Base-by-base conservation (phyloP, 2,329 filamentous ascomycete species). In the Madurella mycetomatis region DNA sequence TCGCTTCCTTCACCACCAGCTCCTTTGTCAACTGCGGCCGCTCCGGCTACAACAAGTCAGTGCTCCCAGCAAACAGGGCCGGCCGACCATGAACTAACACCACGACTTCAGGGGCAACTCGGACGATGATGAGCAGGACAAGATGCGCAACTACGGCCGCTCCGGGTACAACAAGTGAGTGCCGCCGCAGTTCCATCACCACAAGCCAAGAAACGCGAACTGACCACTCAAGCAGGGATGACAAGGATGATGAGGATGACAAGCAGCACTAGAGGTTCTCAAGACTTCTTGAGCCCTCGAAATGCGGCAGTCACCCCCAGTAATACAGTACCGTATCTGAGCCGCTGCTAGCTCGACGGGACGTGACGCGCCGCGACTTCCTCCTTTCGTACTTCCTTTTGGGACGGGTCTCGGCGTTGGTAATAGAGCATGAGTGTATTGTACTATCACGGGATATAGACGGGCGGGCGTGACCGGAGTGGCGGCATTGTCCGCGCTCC, bases 21-120 rank as follows among this genome's bases (percentile, higher is more conserved):
- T 55, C 17, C 58, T 58, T 54, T 42, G 62, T 65, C 51, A 62
- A 57, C 53, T 62, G 58, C 49, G 75, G 76, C 66, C 74, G 75
- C 57, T 73, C 70, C 49, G 75, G 75, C 59, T 77, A 77, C 70
- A 78, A 77, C 72, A 74, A 73, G 66, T 63, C 44, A 50, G 60
- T 53, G 8, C 4, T 25, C 19, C 41, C 39, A 41, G 18, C 25
- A 49, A 7, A 41, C 31, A 25, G 7, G 16, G 5, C 31, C 34
- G 34, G 18, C 18, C 17, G 15, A n/a, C n/a, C 16, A 19, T 4
- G 9, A 9, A 46, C 55, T 59, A 44, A 60, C 57, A 50, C 15
- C 30, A 42, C 15, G 5, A 47, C 11, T 34, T 41, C 44, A 63
- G 60, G 56, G 62, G 60, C 49, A 63, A 60, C 60, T 57, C 56